phyloP scores from a whole-genome alignment of 2,329 filamentous ascomycete species.

The Trichoderma arundinaceum region DNA sequence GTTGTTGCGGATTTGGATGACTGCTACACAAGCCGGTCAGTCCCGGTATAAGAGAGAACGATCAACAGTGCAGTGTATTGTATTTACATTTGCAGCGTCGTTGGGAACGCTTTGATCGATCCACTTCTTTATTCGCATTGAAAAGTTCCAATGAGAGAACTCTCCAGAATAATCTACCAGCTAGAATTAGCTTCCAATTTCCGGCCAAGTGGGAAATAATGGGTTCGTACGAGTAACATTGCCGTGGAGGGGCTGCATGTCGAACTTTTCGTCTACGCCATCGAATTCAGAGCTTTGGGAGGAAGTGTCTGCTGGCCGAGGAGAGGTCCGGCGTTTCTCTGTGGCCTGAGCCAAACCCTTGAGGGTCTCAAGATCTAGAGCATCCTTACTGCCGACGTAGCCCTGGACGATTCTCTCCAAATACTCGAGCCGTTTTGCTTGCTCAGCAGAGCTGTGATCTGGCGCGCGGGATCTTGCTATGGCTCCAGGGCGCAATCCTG shows the following conservation, averaged over 20 bases:
- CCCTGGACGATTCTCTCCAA: conserved; percentile 31
- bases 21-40: conserved; percentile 35
- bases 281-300: conserved; percentile 35
- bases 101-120: conserved; percentile 50
- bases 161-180: conserved; percentile 56
- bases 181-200: conserved; percentile 18
- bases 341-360: conserved; percentile 23
- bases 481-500: background rate
- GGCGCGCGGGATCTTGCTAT: conserved; percentile 16
- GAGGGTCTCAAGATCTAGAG: conserved; percentile 32
- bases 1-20: conserved; percentile 39
- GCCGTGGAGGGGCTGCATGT: background rate
- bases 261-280: conserved; percentile 34
- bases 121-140: conserved; percentile 56
- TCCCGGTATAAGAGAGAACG: background rate
- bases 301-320: conserved; percentile 17
- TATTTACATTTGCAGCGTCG: conserved; percentile 39
- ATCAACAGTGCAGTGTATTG: conserved; percentile 7
- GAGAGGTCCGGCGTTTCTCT: conserved; percentile 13
- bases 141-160: conserved; percentile 61
- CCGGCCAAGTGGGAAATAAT: background rate
- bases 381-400: conserved; percentile 24
- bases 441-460: conserved; percentile 22
- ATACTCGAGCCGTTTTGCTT: conserved; percentile 31
- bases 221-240: conserved; percentile 28